Base-by-base conservation (phyloP, 140 eudicot species). In the Anethum foeniculum region DNA sequence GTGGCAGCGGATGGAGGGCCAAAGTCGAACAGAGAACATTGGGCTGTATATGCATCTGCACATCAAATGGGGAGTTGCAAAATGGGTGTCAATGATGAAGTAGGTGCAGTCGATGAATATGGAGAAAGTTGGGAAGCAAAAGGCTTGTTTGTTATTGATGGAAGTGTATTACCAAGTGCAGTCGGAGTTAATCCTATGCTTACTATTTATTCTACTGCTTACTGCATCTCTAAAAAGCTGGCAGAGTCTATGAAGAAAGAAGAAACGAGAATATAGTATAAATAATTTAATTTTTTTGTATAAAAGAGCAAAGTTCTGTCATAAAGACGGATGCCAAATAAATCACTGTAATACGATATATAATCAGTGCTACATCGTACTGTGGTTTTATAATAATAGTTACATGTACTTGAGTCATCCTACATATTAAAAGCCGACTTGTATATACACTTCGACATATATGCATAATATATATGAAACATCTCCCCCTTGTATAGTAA, bases 51-150 rank as follows among this genome's bases (percentile, higher is more conserved):
- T 64, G 71, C 71, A 64, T 27, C 71, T 64, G 71, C 71, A 89
- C 98, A 93, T 85, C 98, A 93, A 74, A 93, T 93, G 96, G 89
- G 97, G 18, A 93, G 98, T 51, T 93, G 98, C 79, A 83, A 82
- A 82, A 89, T 91, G 92, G 97, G 97, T 2, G 79, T 83, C 39
- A 83, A 47, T 27, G 91, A 89, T 56, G 84, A 79, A 28, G 92
- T 89, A 28, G 90, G 97, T 4, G 92, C 81, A 3, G 91, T 91
- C 5, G 92, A 91, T 84, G 86, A 82, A 38, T 88, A 88, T 8
- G 98, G 98, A 68, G 91, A 93, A 48, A 87, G 93, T 77, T 93
- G 98, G 98, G 97, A 93, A 49, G 98, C 97, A 0, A 85, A 87
- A 74, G 98, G 92, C 18, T 77, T 93, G 48, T 93, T 82, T 82